These are phyloP conservation scores for Lophiostoma macrostomum DNA, from an alignment of 495 filamentous ascomycete species.

Conservation along the genomic window DNA sequence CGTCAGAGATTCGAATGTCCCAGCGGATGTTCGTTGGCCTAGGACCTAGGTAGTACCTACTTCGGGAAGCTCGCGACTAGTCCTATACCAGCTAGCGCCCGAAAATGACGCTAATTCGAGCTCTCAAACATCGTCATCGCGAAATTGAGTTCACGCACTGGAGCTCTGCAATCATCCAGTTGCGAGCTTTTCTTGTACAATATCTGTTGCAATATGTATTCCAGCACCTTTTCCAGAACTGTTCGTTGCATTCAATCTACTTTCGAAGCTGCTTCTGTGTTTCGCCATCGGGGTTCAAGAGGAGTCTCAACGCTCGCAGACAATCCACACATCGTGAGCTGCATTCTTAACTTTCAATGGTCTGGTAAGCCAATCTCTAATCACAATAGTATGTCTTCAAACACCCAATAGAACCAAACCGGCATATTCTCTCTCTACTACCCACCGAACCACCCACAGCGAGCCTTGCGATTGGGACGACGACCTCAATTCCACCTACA, in stretches of 20 bases:
- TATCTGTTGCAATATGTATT: background rate
- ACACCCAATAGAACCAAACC: conserved; percentile 43
- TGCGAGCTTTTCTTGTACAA: background rate
- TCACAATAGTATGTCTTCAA: conserved; percentile 68
- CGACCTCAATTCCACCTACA: conserved; percentile 69
- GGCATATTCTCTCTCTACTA: conserved; percentile 69
- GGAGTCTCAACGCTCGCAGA: conserved; percentile 52
- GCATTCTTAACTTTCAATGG: conserved; percentile 5
- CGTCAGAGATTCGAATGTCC: no score
- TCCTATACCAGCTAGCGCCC: no score
- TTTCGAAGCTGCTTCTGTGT: background rate
- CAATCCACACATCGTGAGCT: conserved; percentile 55
- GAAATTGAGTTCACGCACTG: no score
- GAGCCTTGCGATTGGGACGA: conserved; percentile 71
- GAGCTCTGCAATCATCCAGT: no score
- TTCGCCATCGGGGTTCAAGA: conserved; percentile 10
- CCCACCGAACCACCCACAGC: conserved; percentile 67
- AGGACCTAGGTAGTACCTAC: no score
- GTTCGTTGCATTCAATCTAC: background rate
- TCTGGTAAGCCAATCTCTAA: conserved; percentile 2
- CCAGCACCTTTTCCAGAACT: conserved; percentile 3
- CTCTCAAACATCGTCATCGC: no score
- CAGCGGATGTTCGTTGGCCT: no score
- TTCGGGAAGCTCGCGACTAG: no score
- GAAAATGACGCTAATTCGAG: no score